These are phyloP conservation scores for Yamadazyma insecticola DNA, from an alignment of 805 yeast genomes.

Conservation along the genomic window DNA sequence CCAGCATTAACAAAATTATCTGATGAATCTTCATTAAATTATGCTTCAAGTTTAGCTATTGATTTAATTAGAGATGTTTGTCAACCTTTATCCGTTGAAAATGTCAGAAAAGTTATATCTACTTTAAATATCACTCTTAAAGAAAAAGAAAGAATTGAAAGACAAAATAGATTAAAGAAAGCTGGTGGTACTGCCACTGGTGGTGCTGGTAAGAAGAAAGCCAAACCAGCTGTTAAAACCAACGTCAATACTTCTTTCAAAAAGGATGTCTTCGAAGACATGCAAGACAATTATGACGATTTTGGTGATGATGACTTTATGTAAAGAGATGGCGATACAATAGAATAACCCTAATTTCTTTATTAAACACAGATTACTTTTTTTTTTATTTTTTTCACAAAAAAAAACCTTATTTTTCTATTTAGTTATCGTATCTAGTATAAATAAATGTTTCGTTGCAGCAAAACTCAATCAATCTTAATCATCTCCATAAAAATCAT, in stretches of 20 bases:
- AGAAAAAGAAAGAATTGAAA: conserved; percentile 86
- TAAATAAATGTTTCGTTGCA: too few relatives aligned
- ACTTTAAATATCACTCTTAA: conserved; percentile 77
- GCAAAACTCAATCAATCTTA: neutral
- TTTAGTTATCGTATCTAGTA: too few relatives aligned
- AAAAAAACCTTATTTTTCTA: too few relatives aligned
- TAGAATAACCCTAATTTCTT: too few relatives aligned
- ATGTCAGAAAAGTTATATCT: conserved; percentile 77
- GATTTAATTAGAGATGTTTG: conserved; percentile 83
- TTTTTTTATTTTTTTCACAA: too few relatives aligned
- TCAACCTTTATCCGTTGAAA: conserved; percentile 77
- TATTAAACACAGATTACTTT: too few relatives aligned
- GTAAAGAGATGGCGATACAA: too few relatives aligned
- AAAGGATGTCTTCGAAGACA: conserved; percentile 60
- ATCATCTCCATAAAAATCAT: neutral
- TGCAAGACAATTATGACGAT: conserved; percentile 50
- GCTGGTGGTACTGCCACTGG: conserved; percentile 85
- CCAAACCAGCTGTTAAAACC: conserved; percentile 69
- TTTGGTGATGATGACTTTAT: conserved; percentile 80
- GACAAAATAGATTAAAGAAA: conserved; percentile 77
- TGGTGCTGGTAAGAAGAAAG: conserved; percentile 95
- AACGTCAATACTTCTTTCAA: conserved; percentile 48
- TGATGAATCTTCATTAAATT: conserved; percentile 59
- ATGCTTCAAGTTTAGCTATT: conserved; percentile 71
- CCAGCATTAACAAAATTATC: conserved; percentile 30